Base-by-base conservation (phyloP, 257 asterid species). In the Plantago elongata region DNA sequence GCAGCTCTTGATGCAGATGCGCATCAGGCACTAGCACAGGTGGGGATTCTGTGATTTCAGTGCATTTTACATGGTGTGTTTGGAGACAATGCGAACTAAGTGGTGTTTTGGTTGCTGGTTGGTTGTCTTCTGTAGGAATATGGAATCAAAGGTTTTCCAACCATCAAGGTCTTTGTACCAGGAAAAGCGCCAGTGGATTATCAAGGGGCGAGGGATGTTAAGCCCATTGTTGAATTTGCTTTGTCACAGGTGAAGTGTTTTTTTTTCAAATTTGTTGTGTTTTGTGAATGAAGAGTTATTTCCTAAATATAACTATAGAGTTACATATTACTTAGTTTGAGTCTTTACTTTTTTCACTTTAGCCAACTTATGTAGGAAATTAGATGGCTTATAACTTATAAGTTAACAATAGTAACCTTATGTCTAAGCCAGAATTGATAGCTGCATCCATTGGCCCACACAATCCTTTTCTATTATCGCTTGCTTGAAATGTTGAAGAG, bases 1-100 rank as follows among this genome's bases (percentile, higher is more conserved):
- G 97, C 99, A 5, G 99, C 99, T 38, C 84, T 92, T 4, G 99
- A 92, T 72, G 97, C 96, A 0, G 99, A 92, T 83, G 97, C 97
- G 69, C 95, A 92, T 70, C 69, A 81, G 73, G 72, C 96, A 65
- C 85, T 92, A 12, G 95, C 99, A 30, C 96, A 89, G 99, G 99
- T 89, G 97, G 81, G 47, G 48, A 12, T 55, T 61, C 54, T 66
- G 40, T 44, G 38, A 9, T n/a, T 16, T 13, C 1, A 22, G n/a
- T 60, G 9, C 30, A 1, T 45, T n/a, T 48, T 5, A 11, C 43
- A 13, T 55, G 18, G 46, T 27, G 65, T 38, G 51, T 60, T 51
- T 54, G 15, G 34, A 50, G 67, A 65, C 37, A 12, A 11, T 4
- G 7, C 1, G 47, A 34, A 57, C 13, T n/a, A 30, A 54, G 55